Conservation (phyloP, 176 grass and related monocot genomes). For the Oryza coarctata region DNA sequence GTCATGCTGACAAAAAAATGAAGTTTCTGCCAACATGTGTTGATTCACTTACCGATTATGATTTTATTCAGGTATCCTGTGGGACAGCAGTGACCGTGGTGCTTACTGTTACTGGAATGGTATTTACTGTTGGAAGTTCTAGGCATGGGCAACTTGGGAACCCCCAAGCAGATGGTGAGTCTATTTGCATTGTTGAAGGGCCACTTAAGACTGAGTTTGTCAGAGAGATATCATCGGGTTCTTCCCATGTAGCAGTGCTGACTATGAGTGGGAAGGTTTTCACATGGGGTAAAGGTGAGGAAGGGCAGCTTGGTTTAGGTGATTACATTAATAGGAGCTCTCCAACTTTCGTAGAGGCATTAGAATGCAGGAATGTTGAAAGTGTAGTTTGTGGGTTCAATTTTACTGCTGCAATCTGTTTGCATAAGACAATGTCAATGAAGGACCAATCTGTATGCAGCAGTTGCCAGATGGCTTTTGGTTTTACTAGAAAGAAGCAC, state of each 20-base stretch:
- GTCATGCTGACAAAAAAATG: conserved; percentile 63
- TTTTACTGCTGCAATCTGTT: conserved; percentile 70
- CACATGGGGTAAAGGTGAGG: conserved; percentile 84
- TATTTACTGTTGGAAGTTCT: conserved; percentile 75
- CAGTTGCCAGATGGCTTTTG: conserved; percentile 71
- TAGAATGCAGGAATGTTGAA: conserved; percentile 77
- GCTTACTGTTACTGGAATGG: conserved; percentile 61
- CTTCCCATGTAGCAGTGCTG: conserved; percentile 65
- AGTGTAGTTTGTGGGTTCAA: conserved; percentile 86
- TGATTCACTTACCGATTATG: conserved; percentile 65
- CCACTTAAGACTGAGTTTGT: conserved; percentile 78
- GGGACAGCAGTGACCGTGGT: conserved; percentile 67
- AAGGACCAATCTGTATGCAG: conserved; percentile 80
- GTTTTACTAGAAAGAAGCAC: conserved; percentile 85
- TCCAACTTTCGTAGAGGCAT: conserved; percentile 68
- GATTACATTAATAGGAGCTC: conserved; percentile 59
- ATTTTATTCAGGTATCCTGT: conserved; percentile 83
- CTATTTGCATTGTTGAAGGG: conserved; percentile 66
- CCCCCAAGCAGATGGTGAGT: conserved; percentile 54
- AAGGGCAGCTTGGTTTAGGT: conserved; percentile 93
- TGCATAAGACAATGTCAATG: conserved; percentile 76
- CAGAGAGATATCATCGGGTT: conserved; percentile 77
- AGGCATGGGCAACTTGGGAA: conserved; percentile 84
- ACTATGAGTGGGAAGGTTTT: conserved; percentile 79
- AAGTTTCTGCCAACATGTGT: conserved; percentile 71